Evolutionary conservation across 176 grass and related monocot species (phyloP).

Genomic region (Zea luxurians): DNA sequence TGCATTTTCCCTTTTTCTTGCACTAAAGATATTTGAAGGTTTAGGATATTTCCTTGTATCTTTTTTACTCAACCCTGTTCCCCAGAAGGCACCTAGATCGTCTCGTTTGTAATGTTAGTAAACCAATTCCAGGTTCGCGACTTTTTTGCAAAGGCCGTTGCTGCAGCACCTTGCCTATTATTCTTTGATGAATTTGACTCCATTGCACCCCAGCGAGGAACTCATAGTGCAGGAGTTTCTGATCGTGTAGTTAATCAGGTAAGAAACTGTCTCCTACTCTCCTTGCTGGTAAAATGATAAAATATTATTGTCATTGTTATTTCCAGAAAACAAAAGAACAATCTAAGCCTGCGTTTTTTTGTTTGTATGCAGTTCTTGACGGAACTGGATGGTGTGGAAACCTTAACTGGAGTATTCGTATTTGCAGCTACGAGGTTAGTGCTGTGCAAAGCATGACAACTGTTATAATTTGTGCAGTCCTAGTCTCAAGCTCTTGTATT

Average conservation of each 20-base stretch:
- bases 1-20: conserved; percentile 21
- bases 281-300: neutral
- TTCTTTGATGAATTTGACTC: conserved; percentile 99
- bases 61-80: conserved; percentile 26
- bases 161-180: conserved; percentile 83
- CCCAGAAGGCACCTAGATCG: conserved; percentile 23
- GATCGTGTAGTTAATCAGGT: conserved; percentile 99
- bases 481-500: conserved; percentile 22
- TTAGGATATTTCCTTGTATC: conserved; percentile 27
- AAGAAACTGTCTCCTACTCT: conserved; percentile 15
- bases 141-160: conserved; percentile 82
- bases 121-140: conserved; percentile 78
- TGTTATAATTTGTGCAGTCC: conserved; percentile 23
- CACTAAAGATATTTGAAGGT: conserved; percentile 30
- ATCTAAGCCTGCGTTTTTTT: conserved; percentile 8
- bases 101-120: conserved; percentile 41
- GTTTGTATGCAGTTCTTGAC: conserved; percentile 79
- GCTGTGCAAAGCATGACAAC: conserved; percentile 22
- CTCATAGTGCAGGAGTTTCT: conserved; percentile 86
- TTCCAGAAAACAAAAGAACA: conserved; percentile 2
- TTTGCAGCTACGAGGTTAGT: conserved; percentile 92
- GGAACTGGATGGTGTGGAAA: conserved; percentile 94
- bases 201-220: conserved; percentile 84
- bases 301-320: conserved; percentile 14
- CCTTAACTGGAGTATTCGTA: conserved; percentile 90